Evolutionary conservation across 805 yeast genomes (phyloP).

Genomic region (Myxozyma neglecta): DNA sequence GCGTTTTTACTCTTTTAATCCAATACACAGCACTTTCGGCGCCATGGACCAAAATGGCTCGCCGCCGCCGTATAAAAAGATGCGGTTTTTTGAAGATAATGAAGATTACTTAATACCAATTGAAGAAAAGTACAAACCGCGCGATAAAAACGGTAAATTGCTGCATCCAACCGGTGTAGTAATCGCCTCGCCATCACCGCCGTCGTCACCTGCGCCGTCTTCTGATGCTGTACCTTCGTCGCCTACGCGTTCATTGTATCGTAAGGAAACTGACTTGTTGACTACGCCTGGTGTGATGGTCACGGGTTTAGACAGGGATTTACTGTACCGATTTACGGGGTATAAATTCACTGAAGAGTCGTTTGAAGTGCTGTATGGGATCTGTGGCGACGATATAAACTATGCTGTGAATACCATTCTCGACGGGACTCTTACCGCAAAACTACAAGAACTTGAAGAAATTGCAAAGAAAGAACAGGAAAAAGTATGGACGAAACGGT

Average conservation of each 20-base stretch:
- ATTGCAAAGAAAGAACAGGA: not conserved
- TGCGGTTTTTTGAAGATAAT: slow-evolving; percentile 20
- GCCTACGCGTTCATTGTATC: too few relatives aligned
- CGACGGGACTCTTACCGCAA: slow-evolving; percentile 18
- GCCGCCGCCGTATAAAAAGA: slow-evolving; percentile 7
- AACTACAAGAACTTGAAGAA: not conserved
- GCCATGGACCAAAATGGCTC: not conserved
- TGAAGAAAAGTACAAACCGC: not conserved
- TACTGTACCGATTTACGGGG: slow-evolving; percentile 13
- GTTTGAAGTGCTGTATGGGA: slow-evolving; percentile 1
- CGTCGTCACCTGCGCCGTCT: too few relatives aligned
- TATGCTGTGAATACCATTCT: slow-evolving; percentile 21
- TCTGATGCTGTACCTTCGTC: too few relatives aligned
- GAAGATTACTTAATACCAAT: not conserved
- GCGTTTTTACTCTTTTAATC: too few relatives aligned
- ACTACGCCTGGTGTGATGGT: too few relatives aligned
- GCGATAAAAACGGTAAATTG: not conserved
- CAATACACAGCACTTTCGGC: too few relatives aligned
- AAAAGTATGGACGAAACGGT: slow-evolving; percentile 31
- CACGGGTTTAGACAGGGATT: slow-evolving; percentile 3
- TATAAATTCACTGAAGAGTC: not conserved
- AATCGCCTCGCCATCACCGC: slow-evolving; percentile 26
- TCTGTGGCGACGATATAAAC: slow-evolving; percentile 23
- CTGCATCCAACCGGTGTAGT: slow-evolving; percentile 3
- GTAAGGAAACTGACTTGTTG: too few relatives aligned